Evolutionary conservation across 2,329 filamentous ascomycete genomes (phyloP).

Genomic region (Microcyclospora tardicrescens): DNA sequence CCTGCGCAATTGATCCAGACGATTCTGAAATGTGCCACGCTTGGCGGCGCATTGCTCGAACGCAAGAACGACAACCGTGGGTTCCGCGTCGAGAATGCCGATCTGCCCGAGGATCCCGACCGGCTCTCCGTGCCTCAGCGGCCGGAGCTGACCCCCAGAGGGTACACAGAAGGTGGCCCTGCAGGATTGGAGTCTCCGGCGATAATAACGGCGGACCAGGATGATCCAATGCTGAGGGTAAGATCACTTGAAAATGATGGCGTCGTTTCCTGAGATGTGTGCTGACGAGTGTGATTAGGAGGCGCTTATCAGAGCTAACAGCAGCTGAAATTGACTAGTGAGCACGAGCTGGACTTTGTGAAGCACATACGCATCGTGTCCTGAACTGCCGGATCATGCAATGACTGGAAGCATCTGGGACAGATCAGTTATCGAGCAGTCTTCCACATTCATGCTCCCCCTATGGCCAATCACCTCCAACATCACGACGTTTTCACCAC

Average conservation of each 20-base stretch:
- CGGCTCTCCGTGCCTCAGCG: conserved; percentile 24
- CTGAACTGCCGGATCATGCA: no score
- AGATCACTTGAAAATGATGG: no score
- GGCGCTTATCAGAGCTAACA: conserved; percentile 16
- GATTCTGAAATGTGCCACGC: conserved; percentile 89
- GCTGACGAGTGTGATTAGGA: conserved; percentile 11
- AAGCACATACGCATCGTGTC: no score
- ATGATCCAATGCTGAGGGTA: conserved; percentile 47
- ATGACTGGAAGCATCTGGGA: no score
- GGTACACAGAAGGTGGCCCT: conserved; percentile 56
- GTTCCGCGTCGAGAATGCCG: conserved; percentile 15
- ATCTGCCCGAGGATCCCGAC: conserved; percentile 14
- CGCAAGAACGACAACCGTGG: conserved; percentile 44
- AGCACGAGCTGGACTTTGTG: no score
- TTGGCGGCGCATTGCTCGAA: conserved; percentile 71
- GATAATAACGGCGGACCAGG: conserved; percentile 46
- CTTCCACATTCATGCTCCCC: no score
- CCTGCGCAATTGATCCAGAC: conserved; percentile 97
- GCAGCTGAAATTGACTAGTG: conserved; percentile 9
- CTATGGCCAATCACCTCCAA: no score
- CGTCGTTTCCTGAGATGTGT: not conserved
- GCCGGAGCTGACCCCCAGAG: conserved; percentile 47
- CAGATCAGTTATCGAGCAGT: no score
- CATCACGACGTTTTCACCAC: no score
- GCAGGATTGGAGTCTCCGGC: conserved; percentile 50